A percentile compares a stretch with the other conserved stretches of the same genome.
These are phyloP conservation scores for Russula emetica DNA, from an alignment of 768 basidiomycete species.

Conservation along the genomic window DNA sequence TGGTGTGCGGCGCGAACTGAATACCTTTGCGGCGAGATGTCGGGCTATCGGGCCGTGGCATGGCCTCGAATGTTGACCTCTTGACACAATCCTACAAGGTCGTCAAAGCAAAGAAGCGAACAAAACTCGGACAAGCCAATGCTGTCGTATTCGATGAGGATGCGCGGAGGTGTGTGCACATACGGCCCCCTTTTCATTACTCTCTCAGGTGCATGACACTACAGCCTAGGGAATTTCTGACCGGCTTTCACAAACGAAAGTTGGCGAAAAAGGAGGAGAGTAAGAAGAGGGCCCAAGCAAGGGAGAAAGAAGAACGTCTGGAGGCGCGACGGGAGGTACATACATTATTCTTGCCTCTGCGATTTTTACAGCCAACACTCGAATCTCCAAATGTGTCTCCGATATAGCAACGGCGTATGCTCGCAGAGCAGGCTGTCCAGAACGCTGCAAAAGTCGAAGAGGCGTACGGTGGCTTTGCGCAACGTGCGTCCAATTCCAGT, in stretches of 20 bases:
- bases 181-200: background rate
- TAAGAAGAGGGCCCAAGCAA: slow-evolving; percentile 65
- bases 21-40: no score
- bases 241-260: slow-evolving; percentile 92
- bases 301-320: slow-evolving; percentile 70
- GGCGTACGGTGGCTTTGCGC: slow-evolving; percentile 49
- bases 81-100: slow-evolving; percentile 63
- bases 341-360: slow-evolving; percentile 7
- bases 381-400: slow-evolving; percentile 16
- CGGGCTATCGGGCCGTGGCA: slow-evolving; percentile 14
- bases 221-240: slow-evolving; percentile 71
- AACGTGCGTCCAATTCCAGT: slow-evolving; percentile 5
- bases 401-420: slow-evolving; percentile 65
- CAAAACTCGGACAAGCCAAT: slow-evolving; percentile 63
- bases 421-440: slow-evolving; percentile 70
- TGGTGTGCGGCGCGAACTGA: no score
- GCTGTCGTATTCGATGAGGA: slow-evolving; percentile 85
- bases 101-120: slow-evolving; percentile 63
- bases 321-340: slow-evolving; percentile 76
- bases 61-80: slow-evolving; percentile 44
- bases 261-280: slow-evolving; percentile 75
- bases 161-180: slow-evolving; percentile 48
- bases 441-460: slow-evolving; percentile 76
- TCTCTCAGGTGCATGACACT: background rate
- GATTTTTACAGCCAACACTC: background rate